phyloP scores from a whole-genome alignment of 345 rosid genomes.

The Iberis pinnata region DNA sequence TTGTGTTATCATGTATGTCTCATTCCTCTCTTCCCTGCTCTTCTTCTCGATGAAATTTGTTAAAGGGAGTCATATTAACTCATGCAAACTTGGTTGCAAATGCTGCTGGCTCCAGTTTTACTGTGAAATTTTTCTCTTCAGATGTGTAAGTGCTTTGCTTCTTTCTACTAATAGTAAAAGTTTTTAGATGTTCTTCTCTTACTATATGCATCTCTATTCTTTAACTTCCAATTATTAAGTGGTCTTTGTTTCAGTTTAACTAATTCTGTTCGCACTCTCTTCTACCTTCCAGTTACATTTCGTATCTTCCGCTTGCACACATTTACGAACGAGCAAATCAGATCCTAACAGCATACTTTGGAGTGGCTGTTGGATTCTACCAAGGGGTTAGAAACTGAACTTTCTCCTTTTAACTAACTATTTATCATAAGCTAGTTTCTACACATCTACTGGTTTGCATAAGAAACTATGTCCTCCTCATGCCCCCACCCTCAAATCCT shows the following conservation, averaged over 20 bases:
- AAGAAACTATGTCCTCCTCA: not conserved
- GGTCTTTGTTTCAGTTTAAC: slow-evolving; percentile 13
- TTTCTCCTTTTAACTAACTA: slow-evolving; percentile 3
- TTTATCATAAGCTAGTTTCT: not conserved
- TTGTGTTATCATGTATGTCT: slow-evolving; percentile 15
- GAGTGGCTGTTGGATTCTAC: slow-evolving; percentile 93
- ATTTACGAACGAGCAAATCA: slow-evolving; percentile 86
- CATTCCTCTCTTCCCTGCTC: slow-evolving; percentile 17
- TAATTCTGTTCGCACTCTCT: slow-evolving; percentile 17
- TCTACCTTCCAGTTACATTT: slow-evolving; percentile 58
- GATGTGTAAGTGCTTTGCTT: slow-evolving; percentile 60
- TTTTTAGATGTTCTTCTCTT: not conserved
- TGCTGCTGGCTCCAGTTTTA: slow-evolving; percentile 62
- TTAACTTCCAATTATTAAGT: not conserved
- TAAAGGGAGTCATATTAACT: slow-evolving; percentile 76
- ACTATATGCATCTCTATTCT: slow-evolving; percentile 1
- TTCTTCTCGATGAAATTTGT: slow-evolving; percentile 19
- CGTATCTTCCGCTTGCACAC: slow-evolving; percentile 96
- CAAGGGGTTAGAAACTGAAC: slow-evolving; percentile 71
- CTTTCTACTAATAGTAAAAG: slow-evolving; percentile 1
- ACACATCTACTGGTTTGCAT: slow-evolving; percentile 11
- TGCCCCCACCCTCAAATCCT: not conserved
- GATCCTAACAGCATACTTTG: slow-evolving; percentile 48
- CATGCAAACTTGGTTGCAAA: slow-evolving; percentile 82
- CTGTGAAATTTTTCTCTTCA: slow-evolving; percentile 54